Evolutionary conservation across 768 basidiomycete species (phyloP), one percentile per base, ranked within the genome.

Genomic region (Rhizopogon salebrosus): DNA sequence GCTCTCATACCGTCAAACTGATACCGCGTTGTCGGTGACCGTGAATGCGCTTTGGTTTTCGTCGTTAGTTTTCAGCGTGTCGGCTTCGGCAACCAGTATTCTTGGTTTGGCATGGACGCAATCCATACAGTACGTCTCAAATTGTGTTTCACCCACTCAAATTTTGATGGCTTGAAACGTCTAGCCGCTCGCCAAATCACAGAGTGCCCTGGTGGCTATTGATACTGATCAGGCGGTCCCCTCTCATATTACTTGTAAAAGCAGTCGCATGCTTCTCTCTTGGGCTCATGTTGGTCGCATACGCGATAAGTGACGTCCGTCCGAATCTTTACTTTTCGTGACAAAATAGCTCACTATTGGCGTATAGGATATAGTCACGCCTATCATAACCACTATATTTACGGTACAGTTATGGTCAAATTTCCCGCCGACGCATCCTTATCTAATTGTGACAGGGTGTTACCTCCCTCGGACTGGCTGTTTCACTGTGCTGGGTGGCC

Each of bases 201-300:
- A 74, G 78, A 55, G 78, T 80, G 40, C 79, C 78, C 9, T 80
- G 78, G 78, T 80, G 78, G 78, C 75, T 80, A n/a, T 64, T 79
- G 40, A 90, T 90, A 58, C 91, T 87, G 88, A 91, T 91, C 72
- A 90, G 89, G 64, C 75, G 88, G 36, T 88, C 87, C 4, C 89
- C 89, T 11, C 75, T 92, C 31, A 85, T 90, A 56, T 89, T 91
- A 71, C 79, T 91, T 39, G 88, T 91, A 54, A 75, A 89, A 63
- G 88, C 89, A 49, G 87, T 91, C 39, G 85, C 86, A 36, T 87
- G 85, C 68, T 92, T 92, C 69, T 90, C 86, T 1, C 76, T 85
- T 40, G 89, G 89, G 11, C 75, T 91, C 20, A 83, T 85, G 59
- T 78, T 85, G 41, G 91, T 91, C 62, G 77, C 86, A 11, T 91